phyloP scores from a whole-genome alignment of 2,329 filamentous ascomycete species.

The Phialophora tarda region DNA sequence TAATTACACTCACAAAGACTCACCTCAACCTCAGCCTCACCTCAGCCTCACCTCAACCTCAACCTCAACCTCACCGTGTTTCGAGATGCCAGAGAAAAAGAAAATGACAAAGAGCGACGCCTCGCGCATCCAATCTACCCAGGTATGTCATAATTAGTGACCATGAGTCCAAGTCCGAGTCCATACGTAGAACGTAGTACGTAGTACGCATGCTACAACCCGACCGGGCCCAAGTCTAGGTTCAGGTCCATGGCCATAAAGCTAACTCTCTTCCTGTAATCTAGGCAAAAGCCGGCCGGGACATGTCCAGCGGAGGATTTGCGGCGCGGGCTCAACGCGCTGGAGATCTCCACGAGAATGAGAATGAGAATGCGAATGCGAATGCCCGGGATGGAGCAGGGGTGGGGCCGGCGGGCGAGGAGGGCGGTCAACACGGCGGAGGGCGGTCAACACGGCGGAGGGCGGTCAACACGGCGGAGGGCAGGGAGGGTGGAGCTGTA shows the following conservation, averaged over 20 bases:
- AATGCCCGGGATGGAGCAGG: not conserved
- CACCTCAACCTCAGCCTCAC: too few relatives aligned
- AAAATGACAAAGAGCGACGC: slow-evolving; percentile 1
- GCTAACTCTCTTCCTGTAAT: not conserved
- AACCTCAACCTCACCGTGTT: too few relatives aligned
- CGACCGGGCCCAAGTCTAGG: too few relatives aligned
- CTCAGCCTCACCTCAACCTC: too few relatives aligned
- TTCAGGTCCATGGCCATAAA: too few relatives aligned
- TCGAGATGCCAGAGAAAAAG: too few relatives aligned
- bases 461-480: too few relatives aligned
- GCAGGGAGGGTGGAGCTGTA: not conserved
- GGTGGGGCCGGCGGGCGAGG: not conserved
- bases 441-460: too few relatives aligned
- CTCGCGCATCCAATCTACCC: slow-evolving; percentile 6
- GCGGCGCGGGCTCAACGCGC: not conserved
- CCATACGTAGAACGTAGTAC: too few relatives aligned
- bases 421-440: not conserved
- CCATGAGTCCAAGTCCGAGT: not conserved
- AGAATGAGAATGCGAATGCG: too few relatives aligned
- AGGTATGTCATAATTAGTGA: not conserved
- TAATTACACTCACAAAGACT: too few relatives aligned
- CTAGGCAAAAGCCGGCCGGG: slow-evolving; percentile 7
- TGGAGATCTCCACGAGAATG: not conserved
- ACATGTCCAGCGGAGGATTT: not conserved
- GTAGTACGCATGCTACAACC: too few relatives aligned